Percentiles rank a stretch among this genome's conserved stretches.
These are phyloP conservation scores for Suillus spraguei DNA, from an alignment of 768 basidiomycete species.

Conservation along the genomic window DNA sequence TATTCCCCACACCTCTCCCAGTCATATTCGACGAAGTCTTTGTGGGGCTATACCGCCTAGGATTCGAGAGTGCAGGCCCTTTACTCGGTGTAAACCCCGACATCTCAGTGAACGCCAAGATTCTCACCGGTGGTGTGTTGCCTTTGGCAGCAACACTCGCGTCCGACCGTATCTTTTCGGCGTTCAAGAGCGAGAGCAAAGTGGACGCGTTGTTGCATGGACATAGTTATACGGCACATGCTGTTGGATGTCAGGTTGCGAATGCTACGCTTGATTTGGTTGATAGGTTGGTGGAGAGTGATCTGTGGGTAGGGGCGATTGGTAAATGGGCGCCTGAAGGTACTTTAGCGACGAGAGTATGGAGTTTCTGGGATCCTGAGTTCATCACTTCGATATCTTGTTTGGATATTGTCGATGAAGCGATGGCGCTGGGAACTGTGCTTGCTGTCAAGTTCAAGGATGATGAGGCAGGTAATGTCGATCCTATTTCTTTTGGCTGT, in stretches of 20 bases:
- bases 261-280: constrained; percentile 74
- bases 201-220: constrained; percentile 90
- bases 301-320: constrained; percentile 62
- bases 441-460: constrained; percentile 76
- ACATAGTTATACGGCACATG: constrained; percentile 94
- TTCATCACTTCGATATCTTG: constrained; percentile 70
- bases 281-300: constrained; percentile 47
- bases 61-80: constrained; percentile 62
- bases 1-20: constrained; percentile 60
- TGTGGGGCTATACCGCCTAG: constrained; percentile 87
- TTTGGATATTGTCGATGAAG: constrained; percentile 58
- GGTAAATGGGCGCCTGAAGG: constrained; percentile 51
- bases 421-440: constrained; percentile 89
- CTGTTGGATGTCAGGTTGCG: constrained; percentile 92
- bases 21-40: constrained; percentile 98
- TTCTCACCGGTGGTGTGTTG: constrained; percentile 89
- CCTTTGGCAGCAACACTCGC: constrained; percentile 88
- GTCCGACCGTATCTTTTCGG: constrained; percentile 73
- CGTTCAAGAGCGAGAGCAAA: constrained; percentile 77
- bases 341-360: constrained; percentile 40
- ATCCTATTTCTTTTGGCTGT: neutral
- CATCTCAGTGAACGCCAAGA: constrained; percentile 90
- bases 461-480: constrained; percentile 49
- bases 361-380: constrained; percentile 87
- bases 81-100: constrained; percentile 80